phyloP scores from a whole-genome alignment of 495 filamentous ascomycete species.

The Daldinia grandis region DNA sequence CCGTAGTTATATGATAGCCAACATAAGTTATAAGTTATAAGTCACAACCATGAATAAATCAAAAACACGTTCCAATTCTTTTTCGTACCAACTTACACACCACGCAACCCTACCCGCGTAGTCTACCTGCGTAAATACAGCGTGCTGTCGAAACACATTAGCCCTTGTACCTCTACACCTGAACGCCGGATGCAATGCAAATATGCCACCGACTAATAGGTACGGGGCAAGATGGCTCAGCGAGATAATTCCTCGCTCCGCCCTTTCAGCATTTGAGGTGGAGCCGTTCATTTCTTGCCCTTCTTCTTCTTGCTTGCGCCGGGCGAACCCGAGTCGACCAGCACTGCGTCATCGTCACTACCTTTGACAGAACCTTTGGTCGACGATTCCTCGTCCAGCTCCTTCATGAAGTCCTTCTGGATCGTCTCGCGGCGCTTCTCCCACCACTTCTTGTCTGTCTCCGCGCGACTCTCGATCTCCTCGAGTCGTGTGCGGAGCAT shows the following conservation, averaged over 20 bases:
- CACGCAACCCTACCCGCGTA: slow-evolving; percentile 3
- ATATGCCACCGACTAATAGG: slow-evolving; percentile 25
- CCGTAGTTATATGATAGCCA: too few species aligned
- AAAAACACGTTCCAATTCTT: not conserved
- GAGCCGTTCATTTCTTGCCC: slow-evolving; percentile 84
- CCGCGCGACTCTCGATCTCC: slow-evolving; percentile 74
- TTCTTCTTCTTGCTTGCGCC: slow-evolving; percentile 75
- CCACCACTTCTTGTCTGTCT: slow-evolving; percentile 88
- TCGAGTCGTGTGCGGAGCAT: slow-evolving; percentile 77
- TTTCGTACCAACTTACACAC: slow-evolving; percentile 6
- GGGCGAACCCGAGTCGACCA: slow-evolving; percentile 78
- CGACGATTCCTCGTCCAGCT: slow-evolving; percentile 68
- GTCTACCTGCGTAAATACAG: slow-evolving; percentile 21
- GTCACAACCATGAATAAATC: not conserved
- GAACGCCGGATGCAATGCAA: slow-evolving; percentile 39
- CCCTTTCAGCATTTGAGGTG: too few species aligned
- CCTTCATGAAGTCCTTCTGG: slow-evolving; percentile 82
- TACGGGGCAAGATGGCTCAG: slow-evolving; percentile 14
- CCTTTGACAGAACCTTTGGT: slow-evolving; percentile 45
- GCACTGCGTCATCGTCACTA: slow-evolving; percentile 85
- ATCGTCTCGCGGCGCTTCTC: slow-evolving; percentile 77
- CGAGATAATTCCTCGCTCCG: not conserved
- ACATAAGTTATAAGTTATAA: too few species aligned
- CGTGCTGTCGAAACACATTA: slow-evolving; percentile 20
- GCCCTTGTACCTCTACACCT: slow-evolving; percentile 24